These are phyloP conservation scores for Citeromyces matritensis DNA, from an alignment of 805 yeast genomes.

Conservation along the genomic window DNA sequence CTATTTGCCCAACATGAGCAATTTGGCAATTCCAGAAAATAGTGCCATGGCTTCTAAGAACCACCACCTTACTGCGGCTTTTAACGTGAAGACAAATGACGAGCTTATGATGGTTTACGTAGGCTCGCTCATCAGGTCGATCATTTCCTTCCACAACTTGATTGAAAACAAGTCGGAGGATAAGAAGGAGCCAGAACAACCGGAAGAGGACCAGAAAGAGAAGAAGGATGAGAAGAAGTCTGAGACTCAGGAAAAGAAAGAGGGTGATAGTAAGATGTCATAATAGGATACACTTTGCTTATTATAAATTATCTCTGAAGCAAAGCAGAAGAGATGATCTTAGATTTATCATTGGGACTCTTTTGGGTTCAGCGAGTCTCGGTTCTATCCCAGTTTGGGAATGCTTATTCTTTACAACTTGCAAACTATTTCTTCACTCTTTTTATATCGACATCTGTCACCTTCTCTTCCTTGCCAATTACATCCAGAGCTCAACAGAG, in stretches of 20 bases:
- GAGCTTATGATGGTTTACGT: conserved; percentile 90
- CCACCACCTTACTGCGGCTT: conserved; percentile 47
- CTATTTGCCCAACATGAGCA: conserved; percentile 59
- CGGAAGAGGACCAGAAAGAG: conserved; percentile 1
- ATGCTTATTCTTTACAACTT: too few species aligned
- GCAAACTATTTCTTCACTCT: too few species aligned
- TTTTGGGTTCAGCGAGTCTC: too few species aligned
- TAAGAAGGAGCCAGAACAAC: conserved; percentile 20
- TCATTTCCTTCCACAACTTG: conserved; percentile 91
- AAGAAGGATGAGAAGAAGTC: not conserved
- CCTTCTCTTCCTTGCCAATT: too few species aligned
- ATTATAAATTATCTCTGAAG: too few species aligned
- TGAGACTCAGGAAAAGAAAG: conserved; percentile 5
- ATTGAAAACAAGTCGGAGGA: conserved; percentile 92
- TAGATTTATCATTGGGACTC: too few species aligned
- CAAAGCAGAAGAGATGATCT: too few species aligned
- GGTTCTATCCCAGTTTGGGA: too few species aligned
- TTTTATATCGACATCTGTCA: too few species aligned
- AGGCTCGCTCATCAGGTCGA: conserved; percentile 80
- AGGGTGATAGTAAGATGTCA: conserved; percentile 3
- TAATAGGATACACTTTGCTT: conserved; percentile 1
- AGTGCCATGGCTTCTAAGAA: conserved; percentile 7
- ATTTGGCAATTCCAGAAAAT: conserved; percentile 17
- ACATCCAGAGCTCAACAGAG: too few species aligned
- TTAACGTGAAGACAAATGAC: conserved; percentile 88